Evolutionary conservation across 352 stramenopile genomes (phyloP).

Genomic region (Phytophthora chlamydospora): DNA sequence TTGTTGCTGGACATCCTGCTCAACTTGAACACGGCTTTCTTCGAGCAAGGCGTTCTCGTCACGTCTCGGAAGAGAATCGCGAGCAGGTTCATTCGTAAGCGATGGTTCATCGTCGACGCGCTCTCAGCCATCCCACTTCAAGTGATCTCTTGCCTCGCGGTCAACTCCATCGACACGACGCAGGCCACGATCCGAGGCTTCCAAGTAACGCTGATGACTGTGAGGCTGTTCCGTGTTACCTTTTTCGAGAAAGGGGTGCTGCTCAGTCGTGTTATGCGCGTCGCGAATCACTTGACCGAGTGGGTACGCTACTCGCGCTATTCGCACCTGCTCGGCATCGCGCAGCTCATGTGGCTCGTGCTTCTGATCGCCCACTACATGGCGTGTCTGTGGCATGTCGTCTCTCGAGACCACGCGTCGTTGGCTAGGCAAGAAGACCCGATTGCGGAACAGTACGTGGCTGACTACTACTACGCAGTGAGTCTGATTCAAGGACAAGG

Average conservation of each 20-base stretch:
- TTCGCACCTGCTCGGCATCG: slow-evolving; percentile 36
- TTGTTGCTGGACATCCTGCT: slow-evolving; percentile 15
- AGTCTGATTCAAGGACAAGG: slow-evolving; percentile 60
- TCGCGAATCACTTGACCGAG: slow-evolving; percentile 31
- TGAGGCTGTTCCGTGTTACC: slow-evolving; percentile 7
- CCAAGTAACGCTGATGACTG: slow-evolving; percentile 21
- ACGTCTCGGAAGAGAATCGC: slow-evolving; percentile 22
- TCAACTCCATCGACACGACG: slow-evolving; percentile 2
- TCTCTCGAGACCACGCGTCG: too few species aligned
- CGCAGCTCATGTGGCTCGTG: slow-evolving; percentile 36
- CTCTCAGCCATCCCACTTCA: slow-evolving; percentile 11
- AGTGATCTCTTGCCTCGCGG: background rate
- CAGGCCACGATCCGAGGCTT: slow-evolving; percentile 1
- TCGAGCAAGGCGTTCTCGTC: slow-evolving; percentile 17
- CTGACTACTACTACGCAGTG: slow-evolving; percentile 42
- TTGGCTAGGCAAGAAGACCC: background rate
- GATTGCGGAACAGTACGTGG: slow-evolving; percentile 32
- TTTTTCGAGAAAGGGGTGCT: slow-evolving; percentile 24
- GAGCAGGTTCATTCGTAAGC: slow-evolving; percentile 2
- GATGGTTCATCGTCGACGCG: slow-evolving; percentile 24
- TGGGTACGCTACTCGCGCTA: slow-evolving; percentile 33
- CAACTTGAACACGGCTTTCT: slow-evolving; percentile 26
- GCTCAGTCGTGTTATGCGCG: slow-evolving; percentile 23
- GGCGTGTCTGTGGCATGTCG: slow-evolving; percentile 44
- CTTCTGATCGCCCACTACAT: slow-evolving; percentile 49